Evolutionary conservation across 345 rosid genomes (phyloP).

Genomic region (Pseudoturritis turrita): DNA sequence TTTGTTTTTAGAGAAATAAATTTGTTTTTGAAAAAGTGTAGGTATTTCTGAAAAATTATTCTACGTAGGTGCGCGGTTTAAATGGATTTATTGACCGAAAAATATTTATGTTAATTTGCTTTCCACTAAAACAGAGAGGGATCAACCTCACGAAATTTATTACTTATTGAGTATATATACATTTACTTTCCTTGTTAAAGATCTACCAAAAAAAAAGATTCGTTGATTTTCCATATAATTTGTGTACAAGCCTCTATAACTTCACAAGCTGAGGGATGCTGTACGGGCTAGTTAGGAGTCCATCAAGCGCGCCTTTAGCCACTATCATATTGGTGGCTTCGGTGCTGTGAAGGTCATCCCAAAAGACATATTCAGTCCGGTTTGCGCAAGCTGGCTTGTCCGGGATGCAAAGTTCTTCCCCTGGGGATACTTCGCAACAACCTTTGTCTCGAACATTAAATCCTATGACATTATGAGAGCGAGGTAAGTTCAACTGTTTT

Average conservation of each 20-base stretch:
- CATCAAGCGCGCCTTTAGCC: conserved; percentile 23
- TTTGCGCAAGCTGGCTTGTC: conserved; percentile 29
- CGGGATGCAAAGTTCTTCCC: conserved; percentile 29
- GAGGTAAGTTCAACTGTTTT: not conserved
- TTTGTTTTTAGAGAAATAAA: no score
- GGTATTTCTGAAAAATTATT: no score
- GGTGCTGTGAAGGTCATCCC: conserved; percentile 49
- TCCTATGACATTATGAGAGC: conserved; percentile 12
- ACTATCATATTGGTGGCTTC: conserved; percentile 29
- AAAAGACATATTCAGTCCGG: conserved; percentile 30
- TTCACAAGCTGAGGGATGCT: conserved; percentile 18
- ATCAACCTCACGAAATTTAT: not conserved
- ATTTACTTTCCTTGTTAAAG: not conserved
- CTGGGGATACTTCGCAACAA: conserved; percentile 21
- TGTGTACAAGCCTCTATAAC: not conserved
- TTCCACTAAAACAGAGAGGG: not conserved
- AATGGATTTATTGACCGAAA: no score
- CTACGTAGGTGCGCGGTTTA: no score
- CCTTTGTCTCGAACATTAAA: conserved; percentile 19
- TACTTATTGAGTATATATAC: not conserved
- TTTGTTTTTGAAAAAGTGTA: no score
- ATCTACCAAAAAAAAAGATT: not conserved
- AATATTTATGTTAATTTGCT: not conserved
- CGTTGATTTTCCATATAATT: not conserved
- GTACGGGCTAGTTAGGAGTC: conserved; percentile 10